phyloP scores from a whole-genome alignment of 106 monocot genomes.

The Dioscorea zingiberensis region DNA sequence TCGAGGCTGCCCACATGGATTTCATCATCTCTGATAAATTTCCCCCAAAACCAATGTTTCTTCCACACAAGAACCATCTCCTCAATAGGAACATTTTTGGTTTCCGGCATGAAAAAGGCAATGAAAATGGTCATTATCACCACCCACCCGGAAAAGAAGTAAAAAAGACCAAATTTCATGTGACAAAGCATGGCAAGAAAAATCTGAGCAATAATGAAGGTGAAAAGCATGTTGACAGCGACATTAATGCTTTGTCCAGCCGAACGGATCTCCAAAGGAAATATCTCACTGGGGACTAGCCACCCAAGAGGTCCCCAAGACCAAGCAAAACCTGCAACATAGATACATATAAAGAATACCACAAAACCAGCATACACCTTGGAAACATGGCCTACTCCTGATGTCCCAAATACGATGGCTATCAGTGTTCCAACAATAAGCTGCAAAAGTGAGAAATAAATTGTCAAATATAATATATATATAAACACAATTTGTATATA shows the following conservation, averaged over 20 bases:
- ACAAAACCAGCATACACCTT: conserved; percentile 24
- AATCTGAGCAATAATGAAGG: conserved; percentile 22
- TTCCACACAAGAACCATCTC: conserved; percentile 23
- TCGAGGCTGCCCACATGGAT: conserved; percentile 6
- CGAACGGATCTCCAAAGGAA: conserved; percentile 26
- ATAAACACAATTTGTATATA: not conserved
- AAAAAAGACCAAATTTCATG: conserved; percentile 15
- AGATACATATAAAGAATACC: conserved; percentile 15
- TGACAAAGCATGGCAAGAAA: conserved; percentile 19
- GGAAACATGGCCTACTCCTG: conserved; percentile 26
- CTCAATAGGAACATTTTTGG: conserved; percentile 28
- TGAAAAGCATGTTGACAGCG: conserved; percentile 32
- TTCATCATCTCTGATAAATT: conserved; percentile 8
- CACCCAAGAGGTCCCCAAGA: conserved; percentile 33
- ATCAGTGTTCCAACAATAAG: conserved; percentile 42
- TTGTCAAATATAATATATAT: not conserved
- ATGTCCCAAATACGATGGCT: conserved; percentile 34
- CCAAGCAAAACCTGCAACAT: conserved; percentile 25
- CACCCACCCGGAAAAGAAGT: conserved; percentile 20
- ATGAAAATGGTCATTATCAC: conserved; percentile 24
- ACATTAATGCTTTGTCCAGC: conserved; percentile 33
- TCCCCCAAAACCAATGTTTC: conserved; percentile 30
- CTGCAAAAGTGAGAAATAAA: not conserved
- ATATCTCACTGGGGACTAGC: conserved; percentile 27
- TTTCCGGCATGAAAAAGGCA: conserved; percentile 20